phyloP scores from a whole-genome alignment of 1,284 basidiomycete genomes.

The Malassezia japonica region DNA sequence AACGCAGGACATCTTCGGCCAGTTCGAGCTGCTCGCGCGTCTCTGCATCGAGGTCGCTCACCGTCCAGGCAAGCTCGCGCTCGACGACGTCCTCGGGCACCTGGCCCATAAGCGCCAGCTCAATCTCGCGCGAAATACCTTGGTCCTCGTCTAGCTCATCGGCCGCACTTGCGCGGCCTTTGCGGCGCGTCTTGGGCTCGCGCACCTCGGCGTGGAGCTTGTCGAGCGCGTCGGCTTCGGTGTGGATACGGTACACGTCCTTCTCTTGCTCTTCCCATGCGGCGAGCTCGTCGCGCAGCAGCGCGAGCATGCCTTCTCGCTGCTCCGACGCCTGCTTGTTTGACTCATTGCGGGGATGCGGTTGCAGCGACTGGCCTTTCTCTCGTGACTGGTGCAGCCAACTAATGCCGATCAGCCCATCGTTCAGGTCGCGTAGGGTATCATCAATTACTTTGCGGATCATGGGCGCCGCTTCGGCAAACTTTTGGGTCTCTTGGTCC shows the following conservation, averaged over 20 bases:
- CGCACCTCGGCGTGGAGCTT: conserved; percentile 15
- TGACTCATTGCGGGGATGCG: conserved; percentile 33
- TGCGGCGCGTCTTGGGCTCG: conserved; percentile 22
- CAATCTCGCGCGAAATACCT: neutral
- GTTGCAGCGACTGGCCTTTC: conserved; percentile 15
- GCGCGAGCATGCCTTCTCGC: conserved; percentile 22
- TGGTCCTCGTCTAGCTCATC: conserved; percentile 7
- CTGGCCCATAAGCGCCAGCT: neutral
- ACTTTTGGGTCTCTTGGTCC: conserved; percentile 24
- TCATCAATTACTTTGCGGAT: conserved; percentile 26
- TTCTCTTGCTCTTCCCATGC: conserved; percentile 28
- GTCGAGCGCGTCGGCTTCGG: conserved; percentile 7
- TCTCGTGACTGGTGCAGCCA: conserved; percentile 26
- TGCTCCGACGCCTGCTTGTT: conserved; percentile 27
- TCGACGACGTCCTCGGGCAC: neutral
- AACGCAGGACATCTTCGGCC: conserved; percentile 12
- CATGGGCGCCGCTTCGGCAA: conserved; percentile 17
- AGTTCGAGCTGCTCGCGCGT: conserved; percentile 16
- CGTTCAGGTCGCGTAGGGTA: conserved; percentile 28
- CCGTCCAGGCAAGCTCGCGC: neutral
- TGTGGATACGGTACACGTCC: conserved; percentile 16
- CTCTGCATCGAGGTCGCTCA: neutral
- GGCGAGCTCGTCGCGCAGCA: conserved; percentile 24
- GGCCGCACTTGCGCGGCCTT: neutral
- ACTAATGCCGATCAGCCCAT: conserved; percentile 33